These are phyloP conservation scores for Gracilaria domingensis DNA, from an alignment of 23 red algal species.

Conservation along the genomic window DNA sequence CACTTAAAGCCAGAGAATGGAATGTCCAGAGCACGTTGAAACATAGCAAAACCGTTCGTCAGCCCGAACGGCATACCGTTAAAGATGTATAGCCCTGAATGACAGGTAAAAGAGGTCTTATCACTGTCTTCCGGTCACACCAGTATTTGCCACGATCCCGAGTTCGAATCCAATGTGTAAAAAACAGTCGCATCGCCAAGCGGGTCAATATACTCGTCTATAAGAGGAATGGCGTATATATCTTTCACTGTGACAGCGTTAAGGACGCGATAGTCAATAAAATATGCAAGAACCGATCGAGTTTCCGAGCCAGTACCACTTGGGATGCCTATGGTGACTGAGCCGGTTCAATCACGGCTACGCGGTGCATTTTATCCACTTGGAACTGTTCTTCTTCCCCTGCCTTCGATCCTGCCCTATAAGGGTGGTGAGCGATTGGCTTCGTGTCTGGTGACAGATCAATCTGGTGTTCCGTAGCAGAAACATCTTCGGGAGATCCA, in stretches of 20 bases:
- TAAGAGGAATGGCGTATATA: conserved; percentile 4
- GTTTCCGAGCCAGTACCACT: conserved; percentile 11
- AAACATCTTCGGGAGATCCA: not conserved
- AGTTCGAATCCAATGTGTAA: conserved; percentile 12
- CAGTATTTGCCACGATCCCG: conserved; percentile 34
- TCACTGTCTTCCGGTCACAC: not conserved
- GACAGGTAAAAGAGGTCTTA: too few species aligned
- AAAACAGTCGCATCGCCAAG: conserved; percentile 5
- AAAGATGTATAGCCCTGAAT: conserved; percentile 7
- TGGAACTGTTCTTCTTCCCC: not conserved
- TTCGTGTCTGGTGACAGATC: not conserved
- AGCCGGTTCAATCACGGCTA: too few species aligned
- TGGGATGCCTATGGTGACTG: too few species aligned
- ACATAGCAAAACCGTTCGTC: not conserved
- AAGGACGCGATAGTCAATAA: conserved; percentile 10
- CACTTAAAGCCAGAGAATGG: not conserved
- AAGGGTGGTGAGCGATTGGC: conserved; percentile 6
- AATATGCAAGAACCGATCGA: not conserved
- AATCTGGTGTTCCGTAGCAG: too few species aligned
- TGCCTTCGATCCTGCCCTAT: not conserved
- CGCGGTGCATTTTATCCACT: too few species aligned
- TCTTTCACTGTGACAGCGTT: conserved; percentile 1
- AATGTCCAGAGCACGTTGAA: conserved; percentile 23
- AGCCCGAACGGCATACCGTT: conserved; percentile 4
- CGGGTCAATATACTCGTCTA: conserved; percentile 26